These are phyloP conservation scores for Penicillium riverlandense DNA, from an alignment of 495 filamentous ascomycete species.

Conservation along the genomic window DNA sequence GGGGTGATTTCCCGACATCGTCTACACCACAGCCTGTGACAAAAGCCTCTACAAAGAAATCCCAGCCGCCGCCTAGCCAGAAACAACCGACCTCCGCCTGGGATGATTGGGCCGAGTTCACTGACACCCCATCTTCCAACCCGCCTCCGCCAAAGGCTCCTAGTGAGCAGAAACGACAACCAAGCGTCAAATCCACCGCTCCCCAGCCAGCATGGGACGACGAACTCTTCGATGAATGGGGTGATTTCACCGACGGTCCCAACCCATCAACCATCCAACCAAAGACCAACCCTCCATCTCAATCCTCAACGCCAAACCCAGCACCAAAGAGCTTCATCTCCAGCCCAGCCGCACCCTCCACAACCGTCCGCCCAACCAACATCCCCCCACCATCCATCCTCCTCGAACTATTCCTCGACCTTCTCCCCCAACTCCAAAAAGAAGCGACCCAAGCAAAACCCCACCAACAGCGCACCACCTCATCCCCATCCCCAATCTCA, in stretches of 20 bases:
- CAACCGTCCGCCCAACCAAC: constrained; percentile 64
- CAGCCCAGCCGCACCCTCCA: constrained; percentile 3
- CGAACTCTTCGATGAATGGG: constrained; percentile 38
- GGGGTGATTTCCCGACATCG: too few species aligned
- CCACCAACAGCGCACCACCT: constrained; percentile 1
- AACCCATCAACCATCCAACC: constrained; percentile 5
- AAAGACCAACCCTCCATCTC: neutral
- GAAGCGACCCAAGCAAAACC: constrained; percentile 23
- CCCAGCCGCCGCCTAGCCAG: constrained; percentile 7
- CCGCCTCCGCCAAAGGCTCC: constrained; percentile 1
- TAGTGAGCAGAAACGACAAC: neutral
- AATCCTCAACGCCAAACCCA: constrained; percentile 1
- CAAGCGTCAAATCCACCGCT: constrained; percentile 10
- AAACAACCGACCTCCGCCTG: constrained; percentile 51
- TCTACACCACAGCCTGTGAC: neutral
- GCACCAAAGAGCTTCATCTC: constrained; percentile 8
- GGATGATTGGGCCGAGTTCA: constrained; percentile 34
- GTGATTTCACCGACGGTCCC: constrained; percentile 33
- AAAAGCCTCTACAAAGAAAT: neutral
- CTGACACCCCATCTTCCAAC: constrained; percentile 20
- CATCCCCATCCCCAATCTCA: neutral
- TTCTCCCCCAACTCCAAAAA: constrained; percentile 47
- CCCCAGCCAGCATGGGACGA: constrained; percentile 52
- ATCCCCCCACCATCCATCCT: constrained; percentile 83
- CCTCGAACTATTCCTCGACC: constrained; percentile 61